phyloP scores from a whole-genome alignment of 2,329 filamentous ascomycete species.

The Calonectria ilicicola region DNA sequence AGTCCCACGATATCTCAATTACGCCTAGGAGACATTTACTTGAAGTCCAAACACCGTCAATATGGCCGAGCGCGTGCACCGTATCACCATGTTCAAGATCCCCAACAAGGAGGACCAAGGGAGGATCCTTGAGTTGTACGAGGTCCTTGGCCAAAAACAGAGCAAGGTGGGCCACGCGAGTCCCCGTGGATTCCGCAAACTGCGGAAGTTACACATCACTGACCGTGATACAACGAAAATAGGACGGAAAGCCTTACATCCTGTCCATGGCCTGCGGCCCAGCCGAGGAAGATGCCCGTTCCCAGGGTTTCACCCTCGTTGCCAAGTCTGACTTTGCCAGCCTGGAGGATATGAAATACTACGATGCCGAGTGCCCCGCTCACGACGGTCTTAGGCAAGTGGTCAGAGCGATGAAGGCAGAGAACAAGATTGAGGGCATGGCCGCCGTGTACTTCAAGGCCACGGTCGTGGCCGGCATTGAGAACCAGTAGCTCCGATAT shows the following conservation, averaged over 20 bases:
- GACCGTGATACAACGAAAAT: conserved; percentile 2
- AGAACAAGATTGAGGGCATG: conserved; percentile 51
- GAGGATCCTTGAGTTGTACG: conserved; percentile 59
- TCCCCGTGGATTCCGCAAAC: not conserved
- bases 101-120: conserved; percentile 57
- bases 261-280: conserved; percentile 65
- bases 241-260: conserved; percentile 81
- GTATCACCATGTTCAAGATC: conserved; percentile 67
- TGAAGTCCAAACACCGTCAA: conserved; percentile 22
- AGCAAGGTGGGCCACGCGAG: conserved; percentile 51
- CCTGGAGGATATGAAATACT: conserved; percentile 77
- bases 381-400: conserved; percentile 56
- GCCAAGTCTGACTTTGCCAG: conserved; percentile 73
- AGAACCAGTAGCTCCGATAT: conserved; percentile 11
- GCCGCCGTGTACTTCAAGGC: conserved; percentile 57
- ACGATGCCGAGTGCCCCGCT: conserved; percentile 66
- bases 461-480: conserved; percentile 40
- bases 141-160: conserved; percentile 53
- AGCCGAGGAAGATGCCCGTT: conserved; percentile 68
- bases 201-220: not conserved
- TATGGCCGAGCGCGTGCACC: conserved; percentile 59
- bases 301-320: conserved; percentile 74
- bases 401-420: conserved; percentile 47
- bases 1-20: not conserved
- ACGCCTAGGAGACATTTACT: conserved; percentile 15